phyloP scores from a whole-genome alignment of 352 stramenopile species.

The Achlya hypogyna region DNA sequence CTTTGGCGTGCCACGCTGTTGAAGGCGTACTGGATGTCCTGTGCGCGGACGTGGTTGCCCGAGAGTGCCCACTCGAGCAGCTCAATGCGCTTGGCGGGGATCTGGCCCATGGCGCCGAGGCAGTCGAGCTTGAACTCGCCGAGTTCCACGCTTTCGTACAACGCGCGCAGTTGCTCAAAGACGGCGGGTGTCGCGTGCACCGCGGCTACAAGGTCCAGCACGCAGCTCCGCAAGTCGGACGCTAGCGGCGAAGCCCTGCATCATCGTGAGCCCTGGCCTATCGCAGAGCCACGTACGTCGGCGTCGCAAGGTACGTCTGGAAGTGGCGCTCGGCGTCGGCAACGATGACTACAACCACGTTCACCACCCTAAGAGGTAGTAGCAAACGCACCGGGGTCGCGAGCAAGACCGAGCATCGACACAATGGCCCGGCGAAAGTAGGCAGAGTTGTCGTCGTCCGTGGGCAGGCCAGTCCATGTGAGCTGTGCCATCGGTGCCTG shows the following conservation, averaged over 20 bases:
- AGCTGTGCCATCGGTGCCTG: slow-evolving; percentile 39
- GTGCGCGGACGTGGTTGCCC: slow-evolving; percentile 39
- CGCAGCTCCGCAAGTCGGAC: slow-evolving; percentile 39
- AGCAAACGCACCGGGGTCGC: slow-evolving; percentile 25
- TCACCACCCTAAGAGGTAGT: background rate
- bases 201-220: slow-evolving; percentile 47
- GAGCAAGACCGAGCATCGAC: slow-evolving; percentile 36
- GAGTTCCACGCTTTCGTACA: slow-evolving; percentile 58
- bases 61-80: slow-evolving; percentile 62
- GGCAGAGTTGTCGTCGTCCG: slow-evolving; percentile 33
- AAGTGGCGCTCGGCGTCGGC: slow-evolving; percentile 48
- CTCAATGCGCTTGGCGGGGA: slow-evolving; percentile 35
- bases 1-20: slow-evolving; percentile 39
- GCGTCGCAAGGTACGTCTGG: slow-evolving; percentile 30
- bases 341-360: slow-evolving; percentile 26
- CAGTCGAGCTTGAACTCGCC: slow-evolving; percentile 58
- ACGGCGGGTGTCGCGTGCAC: slow-evolving; percentile 30
- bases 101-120: slow-evolving; percentile 40
- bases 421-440: slow-evolving; percentile 61
- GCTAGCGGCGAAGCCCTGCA: slow-evolving; percentile 27
- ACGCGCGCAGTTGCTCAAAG: slow-evolving; percentile 45
- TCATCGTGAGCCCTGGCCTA: background rate
- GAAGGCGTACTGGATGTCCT: slow-evolving; percentile 54
- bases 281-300: slow-evolving; percentile 23
- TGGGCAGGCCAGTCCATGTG: slow-evolving; percentile 35